Evolutionary conservation across 805 yeast species (phyloP), one percentile per base, ranked within the genome.

Genomic region (Ogataea methanolica): DNA sequence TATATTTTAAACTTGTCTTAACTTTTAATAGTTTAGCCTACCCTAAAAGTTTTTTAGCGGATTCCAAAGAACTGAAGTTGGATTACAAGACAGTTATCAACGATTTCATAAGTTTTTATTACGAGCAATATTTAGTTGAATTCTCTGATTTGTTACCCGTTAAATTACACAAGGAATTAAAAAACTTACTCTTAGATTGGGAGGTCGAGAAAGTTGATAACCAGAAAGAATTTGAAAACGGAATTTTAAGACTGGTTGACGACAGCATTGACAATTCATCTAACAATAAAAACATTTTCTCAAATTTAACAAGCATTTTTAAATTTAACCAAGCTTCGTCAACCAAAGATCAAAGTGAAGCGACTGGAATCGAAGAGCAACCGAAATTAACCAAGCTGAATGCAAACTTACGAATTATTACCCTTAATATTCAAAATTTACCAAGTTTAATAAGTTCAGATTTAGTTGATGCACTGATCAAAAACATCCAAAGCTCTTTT

Each of bases 361-460:
- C 53, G 15, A 48, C 48, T 19, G 62, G 57, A 15, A 43, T 61
- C 11, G 69, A 73, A 14, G 46, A 46, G 63, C 65, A 51, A 45
- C 39, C 57, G 5, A 65, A 60, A 41, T 36, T 76, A 38, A 79
- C 85, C 2, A 90, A 85, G 55, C 73, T 88, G 51, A 91, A 89
- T 43, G 96, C 95, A 1, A 83, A 84, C 54, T 77, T 90, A 26
- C 88, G 87, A 51, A 81, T 91, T 31, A 73, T 92, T 58, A 80
- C 82, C 26, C 83, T 80, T 36, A 88, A 88, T 53, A 75, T 94
- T 51, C 83, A 82, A 53, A 83, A 86, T 16, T 79, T 94, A 57
- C 86, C 85, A 57, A 75, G 83, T 5, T 79, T 88, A 31, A 83
- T 92, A 50, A 86, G 90, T 57, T 78, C 92, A 42, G 96, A 91